A percentile compares a stretch with the other conserved stretches of the same genome.
Evolutionary conservation across 495 filamentous ascomycete species (phyloP).

Genomic region (Haplographium delicatum): DNA sequence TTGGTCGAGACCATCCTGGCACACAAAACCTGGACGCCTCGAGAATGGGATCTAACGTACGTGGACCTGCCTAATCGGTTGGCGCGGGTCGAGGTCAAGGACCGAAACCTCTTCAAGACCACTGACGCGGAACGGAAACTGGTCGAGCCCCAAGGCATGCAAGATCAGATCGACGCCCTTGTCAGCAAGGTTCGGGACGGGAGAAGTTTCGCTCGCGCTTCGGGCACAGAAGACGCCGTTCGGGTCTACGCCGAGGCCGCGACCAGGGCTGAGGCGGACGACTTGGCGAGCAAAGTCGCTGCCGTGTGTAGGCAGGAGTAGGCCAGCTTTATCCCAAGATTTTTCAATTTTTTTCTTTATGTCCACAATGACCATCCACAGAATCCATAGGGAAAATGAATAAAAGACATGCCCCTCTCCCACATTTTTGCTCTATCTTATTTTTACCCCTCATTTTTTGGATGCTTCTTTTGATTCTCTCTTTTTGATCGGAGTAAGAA

Average conservation of each 20-base stretch:
- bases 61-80: constrained; percentile 95
- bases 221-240: constrained; percentile 93
- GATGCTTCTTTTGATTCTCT: too few relatives aligned
- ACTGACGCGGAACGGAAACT: constrained; percentile 89
- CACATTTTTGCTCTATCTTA: too few relatives aligned
- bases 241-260: constrained; percentile 96
- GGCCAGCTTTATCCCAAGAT: neutral
- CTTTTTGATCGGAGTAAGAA: too few relatives aligned
- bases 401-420: too few relatives aligned
- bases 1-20: constrained; percentile 93
- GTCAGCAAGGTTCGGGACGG: constrained; percentile 90
- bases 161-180: constrained; percentile 76
- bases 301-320: constrained; percentile 53
- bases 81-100: constrained; percentile 79
- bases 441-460: too few relatives aligned
- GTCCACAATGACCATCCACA: neutral
- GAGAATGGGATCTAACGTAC: constrained; percentile 92
- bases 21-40: constrained; percentile 85
- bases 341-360: neutral
- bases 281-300: constrained; percentile 77
- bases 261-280: constrained; percentile 75
- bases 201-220: constrained; percentile 83
- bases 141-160: constrained; percentile 69
- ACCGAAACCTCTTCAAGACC: constrained; percentile 82
- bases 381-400: too few relatives aligned